Evolutionary conservation across 2,329 filamentous ascomycete species (phyloP), one percentile per base, ranked within the genome.

Genomic region (Neonectria coccinea): DNA sequence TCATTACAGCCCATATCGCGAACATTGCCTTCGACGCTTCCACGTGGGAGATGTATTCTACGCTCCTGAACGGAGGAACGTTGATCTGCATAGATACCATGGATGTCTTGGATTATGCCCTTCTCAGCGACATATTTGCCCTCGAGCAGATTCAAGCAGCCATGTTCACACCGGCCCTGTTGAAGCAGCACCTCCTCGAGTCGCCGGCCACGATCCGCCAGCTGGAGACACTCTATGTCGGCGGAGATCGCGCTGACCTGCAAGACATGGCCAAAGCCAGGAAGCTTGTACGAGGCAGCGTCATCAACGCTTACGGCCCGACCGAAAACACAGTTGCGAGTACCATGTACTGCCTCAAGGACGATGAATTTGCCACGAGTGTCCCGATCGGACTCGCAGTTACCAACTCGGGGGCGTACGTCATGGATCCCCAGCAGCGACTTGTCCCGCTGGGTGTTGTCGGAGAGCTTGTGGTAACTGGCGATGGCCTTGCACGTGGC

Each of bases 381-480:
- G 65, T 72, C 1, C 69, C 71, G 2, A 70, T 73, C 20, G 71
- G 71, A 5, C 52, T 54, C 14, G 55, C 69, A 8, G 31, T 73
- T 44, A 61, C 36, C 58, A 68, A 72, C 55, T 72, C 71, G 1
- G 70, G 68, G 0, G 67, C 70, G 2, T 64, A 67, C 31, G 58
- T 75, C 10, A 72, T 76, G 71, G 73, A 75, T 56, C 36, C 56
- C 3, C 56, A 70, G 2, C 68, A 67, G 12, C 69, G 59, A 4
- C 67, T 74, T 1, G 71, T 75, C 0, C 72, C 75, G 2, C 39
- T 68, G 1, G 74, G 74, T 8, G 71, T 74, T 0, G 29, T 77
- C 5, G 75, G 75, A 0, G 75, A 77, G 48, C 69, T 77, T 3
- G 61, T 76, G 0, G 66, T 77, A 1, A 74, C 71, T 0, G 74